Evolutionary conservation across 2,329 filamentous ascomycete species (phyloP).

Genomic region (Fonsecaea erecta): DNA sequence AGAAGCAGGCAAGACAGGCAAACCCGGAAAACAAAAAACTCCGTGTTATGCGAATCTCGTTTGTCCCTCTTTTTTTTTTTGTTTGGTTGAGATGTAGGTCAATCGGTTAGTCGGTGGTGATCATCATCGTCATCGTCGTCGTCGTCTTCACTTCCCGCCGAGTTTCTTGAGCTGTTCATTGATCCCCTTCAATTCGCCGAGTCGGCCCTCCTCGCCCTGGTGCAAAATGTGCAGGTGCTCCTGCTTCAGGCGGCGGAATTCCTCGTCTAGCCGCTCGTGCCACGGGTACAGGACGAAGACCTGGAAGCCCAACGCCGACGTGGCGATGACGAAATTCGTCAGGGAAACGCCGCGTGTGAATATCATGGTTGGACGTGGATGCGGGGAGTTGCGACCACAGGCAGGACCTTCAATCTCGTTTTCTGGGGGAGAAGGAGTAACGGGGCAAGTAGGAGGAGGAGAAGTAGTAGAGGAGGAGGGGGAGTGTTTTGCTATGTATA

Average conservation of each 20-base stretch:
- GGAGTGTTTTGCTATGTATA: neutral
- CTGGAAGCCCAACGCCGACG: conserved; percentile 68
- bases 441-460: too few species aligned
- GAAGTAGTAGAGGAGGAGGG: neutral
- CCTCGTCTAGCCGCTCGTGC: conserved; percentile 68
- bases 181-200: conserved; percentile 28
- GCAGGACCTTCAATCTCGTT: neutral
- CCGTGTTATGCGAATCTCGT: too few species aligned
- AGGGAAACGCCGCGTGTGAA: conserved; percentile 61
- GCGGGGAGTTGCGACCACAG: neutral
- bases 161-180: conserved; percentile 25
- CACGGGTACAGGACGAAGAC: conserved; percentile 73
- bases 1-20: too few species aligned
- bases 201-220: conserved; percentile 28
- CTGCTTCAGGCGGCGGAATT: conserved; percentile 63
- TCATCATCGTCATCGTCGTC: too few species aligned
- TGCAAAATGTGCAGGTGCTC: conserved; percentile 56
- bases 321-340: conserved; percentile 69
- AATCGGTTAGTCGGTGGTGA: too few species aligned
- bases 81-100: too few species aligned
- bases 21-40: too few species aligned
- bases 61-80: neutral
- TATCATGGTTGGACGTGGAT: conserved; percentile 42
- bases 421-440: too few species aligned
- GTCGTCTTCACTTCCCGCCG: neutral